These are phyloP conservation scores for Persicaria maculosa DNA, from an alignment of 148 eudicot genomes.

Conservation along the genomic window DNA sequence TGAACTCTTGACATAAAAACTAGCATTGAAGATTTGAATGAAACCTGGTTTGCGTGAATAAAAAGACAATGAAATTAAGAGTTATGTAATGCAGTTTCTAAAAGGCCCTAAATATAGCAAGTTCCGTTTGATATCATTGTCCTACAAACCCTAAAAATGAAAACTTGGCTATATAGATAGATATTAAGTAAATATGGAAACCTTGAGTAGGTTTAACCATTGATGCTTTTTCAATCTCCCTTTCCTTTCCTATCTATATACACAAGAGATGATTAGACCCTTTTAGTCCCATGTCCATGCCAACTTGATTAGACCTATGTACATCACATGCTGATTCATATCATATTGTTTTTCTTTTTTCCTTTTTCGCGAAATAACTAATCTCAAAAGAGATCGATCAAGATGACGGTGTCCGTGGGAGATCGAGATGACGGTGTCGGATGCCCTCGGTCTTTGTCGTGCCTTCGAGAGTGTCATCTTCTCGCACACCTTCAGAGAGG, in stretches of 20 bases:
- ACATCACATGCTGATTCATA: neutral
- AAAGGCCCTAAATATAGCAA: neutral
- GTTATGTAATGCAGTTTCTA: neutral
- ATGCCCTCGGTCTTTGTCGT: too few species aligned
- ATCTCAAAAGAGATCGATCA: neutral
- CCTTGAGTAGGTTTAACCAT: conserved; percentile 9
- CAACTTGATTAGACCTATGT: conserved; percentile 5
- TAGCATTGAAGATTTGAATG: too few species aligned
- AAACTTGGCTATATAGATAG: neutral
- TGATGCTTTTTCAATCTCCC: neutral
- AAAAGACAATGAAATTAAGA: neutral
- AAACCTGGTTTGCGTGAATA: too few species aligned
- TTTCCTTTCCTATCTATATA: neutral
- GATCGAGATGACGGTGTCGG: too few species aligned
- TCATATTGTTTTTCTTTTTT: neutral
- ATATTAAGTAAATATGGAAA: neutral
- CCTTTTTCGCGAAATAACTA: neutral
- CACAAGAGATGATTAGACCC: neutral
- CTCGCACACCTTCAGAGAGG: too few species aligned
- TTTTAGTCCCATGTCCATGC: conserved; percentile 1
- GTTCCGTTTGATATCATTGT: conserved; percentile 9
- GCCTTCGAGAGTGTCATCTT: too few species aligned
- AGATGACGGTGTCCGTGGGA: too few species aligned
- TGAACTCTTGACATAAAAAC: too few species aligned
- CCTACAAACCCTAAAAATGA: neutral